Evolutionary conservation across 441 rosid genomes (phyloP).

Genomic region (Erodium trifolium): DNA sequence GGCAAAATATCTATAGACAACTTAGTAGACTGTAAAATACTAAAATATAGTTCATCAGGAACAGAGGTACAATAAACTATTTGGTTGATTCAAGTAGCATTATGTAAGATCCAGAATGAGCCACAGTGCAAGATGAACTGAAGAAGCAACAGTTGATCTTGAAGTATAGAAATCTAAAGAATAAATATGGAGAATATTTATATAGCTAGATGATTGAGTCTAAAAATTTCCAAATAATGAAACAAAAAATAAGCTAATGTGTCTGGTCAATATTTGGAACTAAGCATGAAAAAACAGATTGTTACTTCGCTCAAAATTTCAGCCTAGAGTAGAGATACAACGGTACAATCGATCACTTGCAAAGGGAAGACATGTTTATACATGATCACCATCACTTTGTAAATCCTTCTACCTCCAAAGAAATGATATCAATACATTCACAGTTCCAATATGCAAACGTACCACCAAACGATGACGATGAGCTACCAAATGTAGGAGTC

Average conservation of each 20-base stretch:
- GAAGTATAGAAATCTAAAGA: background rate
- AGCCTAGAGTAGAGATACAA: background rate
- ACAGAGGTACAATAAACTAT: too few species aligned
- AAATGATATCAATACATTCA: background rate
- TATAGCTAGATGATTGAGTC: background rate
- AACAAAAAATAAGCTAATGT: background rate
- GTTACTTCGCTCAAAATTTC: background rate
- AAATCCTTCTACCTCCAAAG: background rate
- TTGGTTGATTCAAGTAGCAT: background rate
- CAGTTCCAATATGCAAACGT: constrained; percentile 14
- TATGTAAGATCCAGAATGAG: background rate
- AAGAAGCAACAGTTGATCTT: background rate
- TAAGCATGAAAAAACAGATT: background rate
- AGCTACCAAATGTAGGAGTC: constrained; percentile 48
- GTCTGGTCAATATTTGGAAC: background rate
- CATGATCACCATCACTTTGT: background rate
- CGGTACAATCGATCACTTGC: background rate
- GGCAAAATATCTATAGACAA: background rate
- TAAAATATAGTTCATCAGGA: too few species aligned
- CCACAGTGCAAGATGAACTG: background rate
- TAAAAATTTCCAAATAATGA: too few species aligned
- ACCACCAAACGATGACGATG: constrained; percentile 69
- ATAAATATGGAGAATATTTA: background rate
- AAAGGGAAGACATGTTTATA: background rate
- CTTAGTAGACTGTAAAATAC: background rate